A percentile compares a stretch with the other conserved stretches of the same genome.
These are phyloP conservation scores for Gossypium gossypioides DNA, from an alignment of 441 rosid genomes.

Conservation along the genomic window DNA sequence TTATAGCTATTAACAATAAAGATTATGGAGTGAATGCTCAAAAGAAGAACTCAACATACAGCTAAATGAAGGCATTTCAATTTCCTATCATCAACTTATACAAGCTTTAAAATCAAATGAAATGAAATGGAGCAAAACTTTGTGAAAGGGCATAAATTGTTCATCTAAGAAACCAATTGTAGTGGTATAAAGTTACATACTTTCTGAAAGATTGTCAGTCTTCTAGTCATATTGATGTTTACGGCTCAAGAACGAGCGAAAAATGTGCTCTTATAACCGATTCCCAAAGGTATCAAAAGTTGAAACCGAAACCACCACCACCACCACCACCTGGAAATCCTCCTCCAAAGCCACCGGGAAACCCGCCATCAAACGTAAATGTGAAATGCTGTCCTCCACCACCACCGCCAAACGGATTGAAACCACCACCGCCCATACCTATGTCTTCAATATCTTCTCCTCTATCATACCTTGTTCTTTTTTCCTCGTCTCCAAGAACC, in stretches of 20 bases:
- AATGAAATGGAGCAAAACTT: slow-evolving; percentile 13
- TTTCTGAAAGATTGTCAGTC: slow-evolving; percentile 18
- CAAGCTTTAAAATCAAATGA: slow-evolving; percentile 16
- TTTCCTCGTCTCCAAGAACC: slow-evolving; percentile 89
- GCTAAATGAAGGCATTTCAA: neutral
- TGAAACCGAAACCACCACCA: slow-evolving; percentile 49
- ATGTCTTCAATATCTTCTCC: slow-evolving; percentile 94
- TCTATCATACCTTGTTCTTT: slow-evolving; percentile 76
- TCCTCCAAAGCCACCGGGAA: slow-evolving; percentile 66
- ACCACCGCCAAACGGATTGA: slow-evolving; percentile 67
- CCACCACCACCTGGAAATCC: slow-evolving; percentile 45
- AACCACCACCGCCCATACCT: slow-evolving; percentile 75
- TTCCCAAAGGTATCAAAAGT: slow-evolving; percentile 25
- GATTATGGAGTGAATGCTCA: neutral
- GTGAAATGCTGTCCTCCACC: slow-evolving; percentile 76
- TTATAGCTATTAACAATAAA: too few species aligned
- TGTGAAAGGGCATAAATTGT: neutral
- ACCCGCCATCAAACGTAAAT: slow-evolving; percentile 82
- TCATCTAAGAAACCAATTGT: neutral
- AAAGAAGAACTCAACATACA: neutral
- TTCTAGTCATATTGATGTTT: slow-evolving; percentile 13
- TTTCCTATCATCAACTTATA: slow-evolving; percentile 5
- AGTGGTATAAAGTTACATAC: slow-evolving; percentile 16
- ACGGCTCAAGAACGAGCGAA: neutral
- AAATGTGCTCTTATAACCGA: neutral